Evolutionary conservation across 257 asterid species (phyloP).

Genomic region (Gentiana dahurica): DNA sequence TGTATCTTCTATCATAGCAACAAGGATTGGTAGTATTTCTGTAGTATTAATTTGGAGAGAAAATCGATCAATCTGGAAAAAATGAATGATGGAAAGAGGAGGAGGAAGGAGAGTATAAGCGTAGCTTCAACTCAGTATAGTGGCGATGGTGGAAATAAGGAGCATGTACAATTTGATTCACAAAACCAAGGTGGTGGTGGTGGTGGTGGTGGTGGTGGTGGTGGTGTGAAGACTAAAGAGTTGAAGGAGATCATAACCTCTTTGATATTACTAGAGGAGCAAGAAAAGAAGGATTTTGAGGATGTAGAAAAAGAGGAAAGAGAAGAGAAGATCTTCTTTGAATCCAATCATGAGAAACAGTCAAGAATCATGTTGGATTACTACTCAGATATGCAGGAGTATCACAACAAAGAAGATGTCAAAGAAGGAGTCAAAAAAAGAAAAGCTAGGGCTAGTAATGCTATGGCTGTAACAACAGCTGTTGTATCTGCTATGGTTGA

Average conservation of each 20-base stretch:
- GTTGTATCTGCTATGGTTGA: constrained; percentile 14
- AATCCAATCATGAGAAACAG: constrained; percentile 36
- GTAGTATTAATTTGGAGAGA: too few species aligned
- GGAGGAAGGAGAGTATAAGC: constrained; percentile 13
- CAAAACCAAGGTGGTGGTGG: constrained; percentile 17
- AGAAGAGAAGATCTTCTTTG: constrained; percentile 41
- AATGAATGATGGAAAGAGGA: constrained; percentile 54
- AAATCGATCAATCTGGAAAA: too few species aligned
- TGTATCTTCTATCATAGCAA: constrained; percentile 1
- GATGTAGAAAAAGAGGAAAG: constrained; percentile 26
- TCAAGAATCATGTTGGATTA: constrained; percentile 50
- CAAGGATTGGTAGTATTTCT: constrained; percentile 7
- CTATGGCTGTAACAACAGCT: constrained; percentile 27
- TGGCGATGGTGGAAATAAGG: constrained; percentile 2
- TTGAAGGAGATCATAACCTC: constrained; percentile 73
- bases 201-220: constrained; percentile 16
- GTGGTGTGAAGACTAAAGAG: constrained; percentile 54
- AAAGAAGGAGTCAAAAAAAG: constrained; percentile 37
- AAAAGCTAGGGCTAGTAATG: constrained; percentile 26
- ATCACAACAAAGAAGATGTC: constrained; percentile 23
- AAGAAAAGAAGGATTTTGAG: constrained; percentile 45
- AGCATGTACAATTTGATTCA: constrained; percentile 9
- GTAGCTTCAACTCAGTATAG: constrained; percentile 5
- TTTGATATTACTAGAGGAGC: constrained; percentile 71
- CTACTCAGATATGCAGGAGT: constrained; percentile 36